Evolutionary conservation across 768 basidiomycete species (phyloP).

Genomic region (Scleroderma citrinum): DNA sequence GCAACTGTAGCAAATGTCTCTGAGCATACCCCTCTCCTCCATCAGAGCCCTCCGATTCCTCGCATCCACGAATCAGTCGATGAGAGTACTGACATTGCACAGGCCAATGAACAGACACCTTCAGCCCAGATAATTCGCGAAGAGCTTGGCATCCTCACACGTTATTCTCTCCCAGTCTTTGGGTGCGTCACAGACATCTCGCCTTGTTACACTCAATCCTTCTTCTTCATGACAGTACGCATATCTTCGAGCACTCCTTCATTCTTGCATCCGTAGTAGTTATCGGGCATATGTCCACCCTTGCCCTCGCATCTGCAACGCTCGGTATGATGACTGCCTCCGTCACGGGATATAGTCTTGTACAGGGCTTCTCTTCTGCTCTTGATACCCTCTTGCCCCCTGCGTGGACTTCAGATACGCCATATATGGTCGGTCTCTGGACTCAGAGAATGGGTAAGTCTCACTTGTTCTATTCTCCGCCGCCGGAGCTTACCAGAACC

Average conservation of each 20-base stretch:
- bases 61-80: constrained; percentile 51
- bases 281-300: constrained; percentile 88
- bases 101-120: constrained; percentile 19
- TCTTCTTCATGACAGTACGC: constrained; percentile 43
- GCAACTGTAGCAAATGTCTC: constrained; percentile 6
- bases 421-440: constrained; percentile 85
- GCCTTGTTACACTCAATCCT: background rate
- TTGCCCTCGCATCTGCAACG: constrained; percentile 79
- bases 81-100: constrained; percentile 1
- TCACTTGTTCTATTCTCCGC: background rate
- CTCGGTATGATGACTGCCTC: constrained; percentile 70
- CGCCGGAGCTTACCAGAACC: background rate
- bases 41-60: constrained; percentile 41
- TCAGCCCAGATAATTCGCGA: constrained; percentile 42
- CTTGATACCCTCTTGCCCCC: constrained; percentile 92
- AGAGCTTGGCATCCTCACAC: constrained; percentile 51
- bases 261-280: constrained; percentile 78
- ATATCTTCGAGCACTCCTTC: constrained; percentile 81
- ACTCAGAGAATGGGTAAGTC: constrained; percentile 76
- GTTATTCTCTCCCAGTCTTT: constrained; percentile 68
- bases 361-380: constrained; percentile 77
- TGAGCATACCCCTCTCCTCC: constrained; percentile 57
- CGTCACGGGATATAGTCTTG: constrained; percentile 52
- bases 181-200: constrained; percentile 39
- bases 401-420: constrained; percentile 88